Evolutionary conservation across 2,329 filamentous ascomycete species (phyloP).

Genomic region (Fusarium sp.): DNA sequence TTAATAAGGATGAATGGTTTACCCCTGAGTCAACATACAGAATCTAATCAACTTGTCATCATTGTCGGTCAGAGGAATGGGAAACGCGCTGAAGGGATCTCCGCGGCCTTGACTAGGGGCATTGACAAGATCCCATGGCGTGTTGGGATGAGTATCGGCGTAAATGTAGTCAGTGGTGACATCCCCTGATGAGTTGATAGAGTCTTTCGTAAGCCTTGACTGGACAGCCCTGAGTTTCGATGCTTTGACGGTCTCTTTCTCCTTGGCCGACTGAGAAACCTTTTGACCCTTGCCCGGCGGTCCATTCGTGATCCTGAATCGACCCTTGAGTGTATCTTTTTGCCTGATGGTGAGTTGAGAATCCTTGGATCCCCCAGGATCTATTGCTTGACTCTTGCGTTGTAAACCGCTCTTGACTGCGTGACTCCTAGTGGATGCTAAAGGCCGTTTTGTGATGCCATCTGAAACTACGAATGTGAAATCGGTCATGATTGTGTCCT

Average conservation of each 20-base stretch:
- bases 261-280: neutral
- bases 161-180: neutral
- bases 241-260: neutral
- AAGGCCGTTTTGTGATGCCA: constrained; percentile 13
- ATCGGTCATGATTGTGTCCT: constrained; percentile 7
- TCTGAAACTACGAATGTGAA: constrained; percentile 26
- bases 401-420: constrained; percentile 29
- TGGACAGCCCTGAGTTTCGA: neutral
- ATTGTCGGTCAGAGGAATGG: constrained; percentile 8
- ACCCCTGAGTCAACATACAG: constrained; percentile 4
- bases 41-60: constrained; percentile 26
- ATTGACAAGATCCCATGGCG: neutral
- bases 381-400: constrained; percentile 14
- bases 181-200: neutral
- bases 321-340: constrained; percentile 21
- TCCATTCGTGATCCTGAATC: constrained; percentile 9
- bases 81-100: constrained; percentile 24
- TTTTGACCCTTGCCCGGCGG: neutral
- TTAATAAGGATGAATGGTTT: neutral
- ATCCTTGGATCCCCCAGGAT: neutral
- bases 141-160: neutral
- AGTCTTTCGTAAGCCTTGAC: neutral
- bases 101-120: constrained; percentile 14
- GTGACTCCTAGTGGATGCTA: constrained; percentile 22
- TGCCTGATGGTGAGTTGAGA: constrained; percentile 25